Evolutionary conservation across 2,329 filamentous ascomycete species (phyloP).

Genomic region (Fusarium miscanthi): DNA sequence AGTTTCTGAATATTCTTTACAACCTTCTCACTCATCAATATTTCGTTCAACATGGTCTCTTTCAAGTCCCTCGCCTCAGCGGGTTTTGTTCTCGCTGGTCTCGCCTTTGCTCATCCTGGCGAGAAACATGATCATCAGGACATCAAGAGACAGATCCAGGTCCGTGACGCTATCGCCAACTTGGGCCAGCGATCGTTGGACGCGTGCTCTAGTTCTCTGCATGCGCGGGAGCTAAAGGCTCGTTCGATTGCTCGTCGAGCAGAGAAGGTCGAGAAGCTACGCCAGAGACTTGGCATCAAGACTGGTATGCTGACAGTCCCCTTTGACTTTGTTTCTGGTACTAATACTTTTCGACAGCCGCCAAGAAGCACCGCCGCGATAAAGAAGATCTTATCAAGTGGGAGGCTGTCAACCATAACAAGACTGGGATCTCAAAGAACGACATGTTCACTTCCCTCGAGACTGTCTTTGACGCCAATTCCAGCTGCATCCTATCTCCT

Average conservation of each 20-base stretch:
- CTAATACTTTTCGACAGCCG: neutral
- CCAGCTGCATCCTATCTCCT: slow-evolving; percentile 7
- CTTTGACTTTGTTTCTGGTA: accelerated
- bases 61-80: neutral
- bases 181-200: neutral
- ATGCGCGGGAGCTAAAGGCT: neutral
- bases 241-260: slow-evolving; percentile 4
- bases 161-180: neutral
- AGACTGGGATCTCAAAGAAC: neutral
- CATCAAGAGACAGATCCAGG: slow-evolving; percentile 16
- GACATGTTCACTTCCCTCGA: slow-evolving; percentile 11
- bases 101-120: neutral
- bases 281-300: slow-evolving; percentile 7
- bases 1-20: neutral
- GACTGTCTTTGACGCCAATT: slow-evolving; percentile 10
- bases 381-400: slow-evolving; percentile 3
- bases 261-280: slow-evolving; percentile 3
- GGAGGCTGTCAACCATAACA: slow-evolving; percentile 11
- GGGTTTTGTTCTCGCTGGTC: neutral
- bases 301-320: neutral
- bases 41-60: neutral
- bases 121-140: slow-evolving; percentile 11
- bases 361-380: slow-evolving; percentile 9
- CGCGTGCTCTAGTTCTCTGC: neutral
- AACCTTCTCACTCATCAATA: neutral